Base-by-base conservation (phyloP, 2,329 filamentous ascomycete species). In the Colletotrichum coccodes region DNA sequence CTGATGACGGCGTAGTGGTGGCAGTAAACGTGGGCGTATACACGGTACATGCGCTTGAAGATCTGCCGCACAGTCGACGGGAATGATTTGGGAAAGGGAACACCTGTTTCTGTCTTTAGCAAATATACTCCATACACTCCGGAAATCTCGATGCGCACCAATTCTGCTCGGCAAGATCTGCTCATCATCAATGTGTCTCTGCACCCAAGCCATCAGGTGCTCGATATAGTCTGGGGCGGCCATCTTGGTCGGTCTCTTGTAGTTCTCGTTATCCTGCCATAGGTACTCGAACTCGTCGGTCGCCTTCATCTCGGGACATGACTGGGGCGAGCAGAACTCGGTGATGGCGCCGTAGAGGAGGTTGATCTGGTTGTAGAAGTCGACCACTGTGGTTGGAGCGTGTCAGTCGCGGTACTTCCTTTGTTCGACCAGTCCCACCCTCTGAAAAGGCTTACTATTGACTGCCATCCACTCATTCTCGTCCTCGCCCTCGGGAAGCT, bases 281-380 rank as follows among this genome's bases (percentile, higher is more conserved):
- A 99, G 91, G 81, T 99, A 99, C 81, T 99, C 96, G 81, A 98
- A 99, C 92, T 99, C 96, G 83, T 99, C 97, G 11, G 96, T 99
- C n/a, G 96, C 96, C 83, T 99, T 99, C 96, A 99, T 99, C 84
- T 98, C 96, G 0, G 96, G 96, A 80, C 96, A 99, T 72, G 94
- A 94, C 79, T 96, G 92, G 36, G 96, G 95, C 30, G 96, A 98
- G 86, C 96, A 99, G 83, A 99, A 99, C 79, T 99, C 96, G 69
- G 96, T 99, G 79, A 99, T 99, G 73, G 96, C 96, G 68, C 97
- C 97, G 80, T 99, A 99, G 68, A 99, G 91, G 40, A 99, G 89
- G 83, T 99, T 99, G 86, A 99, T 97, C 83, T 99, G 96, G 85
- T 99, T 99, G 89, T 99, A 99, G 83, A 99, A 99, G 83, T 99